Conservation (phyloP, 73 alveolate species). For the Paraurostyla sp. region DNA sequence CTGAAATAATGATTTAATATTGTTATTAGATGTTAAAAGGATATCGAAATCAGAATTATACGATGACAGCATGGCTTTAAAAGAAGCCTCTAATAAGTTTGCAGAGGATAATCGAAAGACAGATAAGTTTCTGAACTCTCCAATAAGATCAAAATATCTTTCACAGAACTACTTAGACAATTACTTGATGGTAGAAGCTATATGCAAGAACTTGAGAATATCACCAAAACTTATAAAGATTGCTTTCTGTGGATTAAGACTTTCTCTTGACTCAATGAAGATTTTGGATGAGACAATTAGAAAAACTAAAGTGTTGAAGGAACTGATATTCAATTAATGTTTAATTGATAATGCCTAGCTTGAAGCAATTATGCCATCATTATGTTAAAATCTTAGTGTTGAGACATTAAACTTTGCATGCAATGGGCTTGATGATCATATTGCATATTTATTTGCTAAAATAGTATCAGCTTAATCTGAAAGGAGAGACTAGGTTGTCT, state of each 20-base stretch:
- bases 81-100: conserved; percentile 13
- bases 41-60: background rate
- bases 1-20: background rate
- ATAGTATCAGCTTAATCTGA: conserved; percentile 78
- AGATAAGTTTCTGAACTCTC: conserved; percentile 4
- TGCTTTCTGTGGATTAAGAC: conserved; percentile 41
- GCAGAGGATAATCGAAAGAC: background rate
- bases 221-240: background rate
- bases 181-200: conserved; percentile 20
- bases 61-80: conserved; percentile 1
- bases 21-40: conserved; percentile 2
- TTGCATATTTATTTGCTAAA: conserved; percentile 72
- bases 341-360: conserved; percentile 1
- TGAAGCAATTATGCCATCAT: conserved; percentile 54
- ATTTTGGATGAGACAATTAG: background rate
- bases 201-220: conserved; percentile 12
- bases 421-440: conserved; percentile 75
- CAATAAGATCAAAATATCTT: conserved; percentile 27
- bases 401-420: conserved; percentile 74
- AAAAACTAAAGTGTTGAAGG: background rate
- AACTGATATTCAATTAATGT: background rate
- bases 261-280: conserved; percentile 34
- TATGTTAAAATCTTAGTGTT: background rate
- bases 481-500: conserved; percentile 81
- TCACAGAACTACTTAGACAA: conserved; percentile 35